These are phyloP conservation scores for Leccinum huronense DNA, from an alignment of 1,284 basidiomycete species.

Conservation along the genomic window DNA sequence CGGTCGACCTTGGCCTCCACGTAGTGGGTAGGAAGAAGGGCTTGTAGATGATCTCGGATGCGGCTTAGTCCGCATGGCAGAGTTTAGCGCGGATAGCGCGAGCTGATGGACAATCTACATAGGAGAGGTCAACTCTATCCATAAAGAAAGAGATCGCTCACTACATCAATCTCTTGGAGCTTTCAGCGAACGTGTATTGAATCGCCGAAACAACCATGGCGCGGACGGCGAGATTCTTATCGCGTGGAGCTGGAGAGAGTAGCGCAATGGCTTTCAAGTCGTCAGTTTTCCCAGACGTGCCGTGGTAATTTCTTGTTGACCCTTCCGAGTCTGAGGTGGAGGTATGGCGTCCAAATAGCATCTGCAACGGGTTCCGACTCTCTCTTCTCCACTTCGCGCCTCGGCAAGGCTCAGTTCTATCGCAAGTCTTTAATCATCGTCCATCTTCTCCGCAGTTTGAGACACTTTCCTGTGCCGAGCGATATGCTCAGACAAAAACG, in stretches of 20 bases:
- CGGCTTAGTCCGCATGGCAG: constrained; percentile 92
- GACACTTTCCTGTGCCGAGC: constrained; percentile 7
- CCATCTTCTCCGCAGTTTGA: constrained; percentile 38
- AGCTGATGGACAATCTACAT: constrained; percentile 80
- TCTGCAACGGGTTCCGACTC: constrained; percentile 84
- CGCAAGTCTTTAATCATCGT: constrained; percentile 53
- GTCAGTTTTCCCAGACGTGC: constrained; percentile 96
- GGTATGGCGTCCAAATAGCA: constrained; percentile 83
- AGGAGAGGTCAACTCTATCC: constrained; percentile 9
- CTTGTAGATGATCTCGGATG: constrained; percentile 78
- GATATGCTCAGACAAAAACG: constrained; percentile 20
- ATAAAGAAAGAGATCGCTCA: constrained; percentile 38
- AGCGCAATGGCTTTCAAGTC: constrained; percentile 83
- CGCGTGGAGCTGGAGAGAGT: constrained; percentile 82
- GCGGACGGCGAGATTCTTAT: constrained; percentile 68
- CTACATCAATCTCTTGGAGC: constrained; percentile 79
- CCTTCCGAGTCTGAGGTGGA: constrained; percentile 80
- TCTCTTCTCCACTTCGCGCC: constrained; percentile 43
- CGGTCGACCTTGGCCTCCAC: constrained; percentile 78
- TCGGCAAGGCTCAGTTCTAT: constrained; percentile 59
- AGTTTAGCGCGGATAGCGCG: constrained; percentile 87
- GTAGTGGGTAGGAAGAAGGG: constrained; percentile 83
- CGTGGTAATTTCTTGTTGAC: constrained; percentile 89
- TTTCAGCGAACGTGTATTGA: constrained; percentile 93
- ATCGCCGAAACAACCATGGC: constrained; percentile 93